Evolutionary conservation across 1,139 yeast genomes (phyloP).

Genomic region (Yamadazyma dushanensis): DNA sequence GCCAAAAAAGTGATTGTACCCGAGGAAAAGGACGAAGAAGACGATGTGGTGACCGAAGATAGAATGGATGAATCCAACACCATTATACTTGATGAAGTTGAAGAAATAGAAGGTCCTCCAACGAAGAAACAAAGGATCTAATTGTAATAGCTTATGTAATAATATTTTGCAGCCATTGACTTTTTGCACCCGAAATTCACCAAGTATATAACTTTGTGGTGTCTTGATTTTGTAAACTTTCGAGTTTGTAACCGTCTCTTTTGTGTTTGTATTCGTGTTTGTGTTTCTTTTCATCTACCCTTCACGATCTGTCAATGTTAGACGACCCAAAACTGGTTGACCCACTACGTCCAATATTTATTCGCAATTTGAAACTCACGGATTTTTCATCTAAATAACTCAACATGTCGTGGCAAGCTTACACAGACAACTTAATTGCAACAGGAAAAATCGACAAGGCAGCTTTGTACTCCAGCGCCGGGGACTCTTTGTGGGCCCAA

Average conservation of each 20-base stretch:
- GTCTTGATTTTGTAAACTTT: no score
- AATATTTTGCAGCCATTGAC: neutral
- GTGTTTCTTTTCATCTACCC: no score
- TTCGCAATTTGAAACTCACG: no score
- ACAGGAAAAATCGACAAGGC: constrained; percentile 91
- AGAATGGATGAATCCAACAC: constrained; percentile 8
- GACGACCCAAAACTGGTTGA: no score
- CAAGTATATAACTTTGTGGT: no score
- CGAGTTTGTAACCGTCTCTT: no score
- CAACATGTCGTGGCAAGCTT: constrained; percentile 62
- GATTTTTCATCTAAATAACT: constrained; percentile 3
- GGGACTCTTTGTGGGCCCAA: constrained; percentile 94
- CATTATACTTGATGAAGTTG: constrained; percentile 11
- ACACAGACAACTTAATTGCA: constrained; percentile 86
- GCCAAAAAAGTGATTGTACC: constrained; percentile 14
- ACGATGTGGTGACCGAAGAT: constrained; percentile 16
- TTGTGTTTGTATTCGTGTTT: no score
- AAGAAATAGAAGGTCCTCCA: constrained; percentile 19
- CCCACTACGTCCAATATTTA: no score
- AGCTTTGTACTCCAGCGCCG: constrained; percentile 89
- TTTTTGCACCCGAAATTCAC: neutral
- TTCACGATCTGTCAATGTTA: no score
- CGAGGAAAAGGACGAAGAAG: constrained; percentile 10
- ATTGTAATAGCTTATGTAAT: constrained; percentile 1
- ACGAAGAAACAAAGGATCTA: constrained; percentile 23